A percentile compares a stretch with the other conserved stretches of the same genome.
phyloP scores from a whole-genome alignment of 176 grass and related monocot species.

The Elaeis guineensis region DNA sequence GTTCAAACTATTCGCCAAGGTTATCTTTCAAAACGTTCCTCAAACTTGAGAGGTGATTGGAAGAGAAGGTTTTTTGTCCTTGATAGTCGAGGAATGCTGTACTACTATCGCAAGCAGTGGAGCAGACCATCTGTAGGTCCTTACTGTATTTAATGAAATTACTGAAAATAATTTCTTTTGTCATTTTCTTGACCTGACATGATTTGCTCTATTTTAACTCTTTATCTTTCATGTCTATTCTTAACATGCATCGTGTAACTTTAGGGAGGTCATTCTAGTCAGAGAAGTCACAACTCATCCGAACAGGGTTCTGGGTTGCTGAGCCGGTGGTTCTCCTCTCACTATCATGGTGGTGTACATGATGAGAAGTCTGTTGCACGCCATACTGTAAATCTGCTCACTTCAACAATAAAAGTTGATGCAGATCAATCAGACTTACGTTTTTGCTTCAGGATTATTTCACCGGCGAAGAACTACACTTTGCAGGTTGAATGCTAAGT shows the following conservation, averaged over 20 bases:
- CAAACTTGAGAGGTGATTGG: slow-evolving; percentile 98
- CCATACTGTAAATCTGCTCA: slow-evolving; percentile 93
- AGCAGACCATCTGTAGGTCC: slow-evolving; percentile 78
- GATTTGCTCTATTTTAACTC: slow-evolving; percentile 3
- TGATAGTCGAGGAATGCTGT: slow-evolving; percentile 93
- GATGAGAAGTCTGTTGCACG: slow-evolving; percentile 96
- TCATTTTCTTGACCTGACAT: too few species aligned
- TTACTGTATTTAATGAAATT: neutral
- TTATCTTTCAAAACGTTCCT: slow-evolving; percentile 96
- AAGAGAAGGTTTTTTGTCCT: slow-evolving; percentile 99
- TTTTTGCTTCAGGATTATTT: slow-evolving; percentile 98
- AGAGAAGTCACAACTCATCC: slow-evolving; percentile 47
- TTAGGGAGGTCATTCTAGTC: slow-evolving; percentile 70
- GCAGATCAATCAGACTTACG: slow-evolving; percentile 92
- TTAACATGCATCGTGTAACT: slow-evolving; percentile 5
- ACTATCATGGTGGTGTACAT: slow-evolving; percentile 89
- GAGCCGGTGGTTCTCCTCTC: slow-evolving; percentile 96
- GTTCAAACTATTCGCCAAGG: slow-evolving; percentile 98
- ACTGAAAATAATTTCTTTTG: too few species aligned
- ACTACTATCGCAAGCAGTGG: slow-evolving; percentile 90
- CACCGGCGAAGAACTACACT: slow-evolving; percentile 93
- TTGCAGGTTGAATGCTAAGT: slow-evolving; percentile 50
- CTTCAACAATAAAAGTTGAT: slow-evolving; percentile 96
- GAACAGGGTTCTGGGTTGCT: slow-evolving; percentile 94
- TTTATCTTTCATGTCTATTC: neutral